Evolutionary conservation across 768 basidiomycete genomes (phyloP).

Genomic region (Pisolithus albus): DNA sequence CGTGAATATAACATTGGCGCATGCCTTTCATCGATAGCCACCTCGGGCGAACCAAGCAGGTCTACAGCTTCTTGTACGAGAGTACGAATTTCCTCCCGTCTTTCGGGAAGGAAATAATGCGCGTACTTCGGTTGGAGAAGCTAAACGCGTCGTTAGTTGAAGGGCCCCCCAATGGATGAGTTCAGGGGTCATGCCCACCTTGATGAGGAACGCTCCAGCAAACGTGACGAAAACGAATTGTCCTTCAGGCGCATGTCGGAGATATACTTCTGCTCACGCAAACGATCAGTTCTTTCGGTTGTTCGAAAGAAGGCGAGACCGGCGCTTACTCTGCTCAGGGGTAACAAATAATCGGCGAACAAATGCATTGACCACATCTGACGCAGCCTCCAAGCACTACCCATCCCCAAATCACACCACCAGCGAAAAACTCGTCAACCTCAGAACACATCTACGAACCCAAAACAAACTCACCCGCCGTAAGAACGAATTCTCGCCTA

Average conservation of each 20-base stretch:
- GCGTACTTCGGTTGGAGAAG: slow-evolving; percentile 75
- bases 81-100: slow-evolving; percentile 53
- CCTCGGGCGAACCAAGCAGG: slow-evolving; percentile 59
- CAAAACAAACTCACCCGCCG: slow-evolving; percentile 44
- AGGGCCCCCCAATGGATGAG: neutral
- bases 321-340: slow-evolving; percentile 43
- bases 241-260: slow-evolving; percentile 72
- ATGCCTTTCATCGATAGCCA: slow-evolving; percentile 76
- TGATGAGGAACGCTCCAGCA: slow-evolving; percentile 76
- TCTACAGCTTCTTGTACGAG: slow-evolving; percentile 62
- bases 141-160: slow-evolving; percentile 25
- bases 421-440: neutral
- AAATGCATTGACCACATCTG: slow-evolving; percentile 56
- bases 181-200: slow-evolving; percentile 37
- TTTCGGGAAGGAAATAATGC: slow-evolving; percentile 49
- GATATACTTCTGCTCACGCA: slow-evolving; percentile 38
- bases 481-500: slow-evolving; percentile 61
- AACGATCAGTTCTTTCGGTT: neutral
- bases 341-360: slow-evolving; percentile 50
- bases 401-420: neutral
- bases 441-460: too few relatives aligned
- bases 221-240: slow-evolving; percentile 77
- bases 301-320: neutral
- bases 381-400: slow-evolving; percentile 63
- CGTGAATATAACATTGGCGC: slow-evolving; percentile 75